Conservation (phyloP, 129 eudicot species). For the Logfia minima region DNA sequence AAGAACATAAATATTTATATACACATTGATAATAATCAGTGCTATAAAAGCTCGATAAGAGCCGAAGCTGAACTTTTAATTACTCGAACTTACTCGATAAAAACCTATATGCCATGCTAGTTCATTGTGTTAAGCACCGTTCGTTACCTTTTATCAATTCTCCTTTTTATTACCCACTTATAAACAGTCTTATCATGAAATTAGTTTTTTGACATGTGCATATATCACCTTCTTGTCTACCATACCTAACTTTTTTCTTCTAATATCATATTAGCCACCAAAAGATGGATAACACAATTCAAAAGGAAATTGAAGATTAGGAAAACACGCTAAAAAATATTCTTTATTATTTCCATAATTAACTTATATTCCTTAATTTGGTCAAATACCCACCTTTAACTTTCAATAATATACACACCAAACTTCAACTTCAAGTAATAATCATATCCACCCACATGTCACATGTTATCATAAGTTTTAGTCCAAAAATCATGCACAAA, state of each 20-base stretch:
- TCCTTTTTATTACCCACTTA: background rate
- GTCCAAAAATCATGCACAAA: conserved; percentile 1
- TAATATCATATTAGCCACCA: conserved; percentile 11
- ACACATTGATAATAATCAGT: too few species aligned
- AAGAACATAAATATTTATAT: too few species aligned
- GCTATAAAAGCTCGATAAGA: too few species aligned
- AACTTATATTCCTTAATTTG: conserved; percentile 16
- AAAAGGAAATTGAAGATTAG: background rate
- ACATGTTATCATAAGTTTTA: conserved; percentile 21
- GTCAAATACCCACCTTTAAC: conserved; percentile 19
- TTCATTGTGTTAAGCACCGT: too few species aligned
- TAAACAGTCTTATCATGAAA: conserved; percentile 4
- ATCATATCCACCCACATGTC: conserved; percentile 24
- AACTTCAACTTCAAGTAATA: background rate
- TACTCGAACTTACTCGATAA: too few species aligned
- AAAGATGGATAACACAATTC: background rate
- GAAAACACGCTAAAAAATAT: conserved; percentile 24
- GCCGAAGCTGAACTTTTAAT: too few species aligned
- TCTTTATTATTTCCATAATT: conserved; percentile 21
- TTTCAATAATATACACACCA: background rate
- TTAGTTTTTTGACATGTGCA: conserved; percentile 7
- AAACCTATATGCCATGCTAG: too few species aligned
- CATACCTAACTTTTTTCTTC: conserved; percentile 19
- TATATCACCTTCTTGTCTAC: conserved; percentile 28
- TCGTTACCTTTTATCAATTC: too few species aligned